Base-by-base conservation (phyloP, 768 basidiomycete species). In the Suillus placidus region DNA sequence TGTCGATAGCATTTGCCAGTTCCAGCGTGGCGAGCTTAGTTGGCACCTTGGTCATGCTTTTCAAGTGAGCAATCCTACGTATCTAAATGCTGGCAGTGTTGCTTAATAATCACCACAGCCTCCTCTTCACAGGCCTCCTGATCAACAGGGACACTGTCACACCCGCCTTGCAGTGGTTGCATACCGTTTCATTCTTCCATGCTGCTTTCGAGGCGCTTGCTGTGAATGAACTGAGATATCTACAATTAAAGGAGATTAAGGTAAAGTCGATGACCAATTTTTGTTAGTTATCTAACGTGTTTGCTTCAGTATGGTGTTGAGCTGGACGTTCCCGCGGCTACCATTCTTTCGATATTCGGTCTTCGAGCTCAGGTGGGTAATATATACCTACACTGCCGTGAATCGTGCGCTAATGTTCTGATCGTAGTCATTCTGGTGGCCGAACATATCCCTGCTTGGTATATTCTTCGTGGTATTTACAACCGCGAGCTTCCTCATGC, bases 41-140 rank as follows among this genome's bases (percentile, higher is more conserved):
- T n/a, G 97, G 97, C 37, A 97, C 95, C 4, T 78, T 99, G 66
- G 86, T 97, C 70, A 98, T 99, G 97, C 83, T 99, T 61, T 98
- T 96, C 88, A 99, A 99, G 96, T 98, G 70, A 74, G 94, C 83
- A 0, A 54, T 65, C 60, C 23, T 65, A 26, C 43, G 42, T 35
- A 34, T 62, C 66, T 61, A 63, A 20, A 60, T 68, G 58, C n/a
- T 34, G 47, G 18, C 54, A 54, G 61, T 66, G 10, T 60, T 68
- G 54, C 69, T 30, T 47, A 47, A 54, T 58, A 6, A 40, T 60
- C 35, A 42, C 43, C 49, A 20, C 72, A 99, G 97, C 75, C 82
- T 99, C 63, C 82, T 99, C 65, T 99, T 99, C 78, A 97, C 97
- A 7, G 97, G 97, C 6, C 80, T 99, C 64, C 82, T 99, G 67